Base-by-base conservation (phyloP, 257 asterid species). In the Jasminum sambac region DNA sequence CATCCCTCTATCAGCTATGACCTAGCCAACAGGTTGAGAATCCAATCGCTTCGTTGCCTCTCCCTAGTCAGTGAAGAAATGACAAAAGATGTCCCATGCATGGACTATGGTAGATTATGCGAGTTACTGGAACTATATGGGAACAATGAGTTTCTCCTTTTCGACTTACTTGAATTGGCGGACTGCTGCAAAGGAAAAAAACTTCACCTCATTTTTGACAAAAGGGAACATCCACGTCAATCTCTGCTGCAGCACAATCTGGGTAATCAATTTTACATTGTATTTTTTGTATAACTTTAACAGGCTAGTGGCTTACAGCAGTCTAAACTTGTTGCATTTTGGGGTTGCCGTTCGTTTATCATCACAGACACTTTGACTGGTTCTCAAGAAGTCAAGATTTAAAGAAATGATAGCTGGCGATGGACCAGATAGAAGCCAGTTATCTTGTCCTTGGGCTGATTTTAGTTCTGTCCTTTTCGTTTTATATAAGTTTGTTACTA, bases 141-240 rank as follows among this genome's bases (percentile, higher is more conserved):
- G 10, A 78, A 69, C 76, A 43, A 38, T 39, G 98, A 87, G 72
- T 93, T 93, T 79, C 92, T 93, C 77, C 87, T 90, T 74, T 90
- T 86, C 78, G 98, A 93, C 75, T 87, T 93, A 71, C 95, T 93
- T 46, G 98, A 90, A 84, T 78, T 93, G 87, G 97, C 97, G 59
- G 98, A 93, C 82, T 89, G 98, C 85, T 90, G 97, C 92, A 90
- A 87, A 85, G 89, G 96, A 21, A 82, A 82, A 77, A 93, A 86
- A 79, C 95, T 93, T 80, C 97, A 90, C 84, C 81, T 93, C 75
- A 85, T 93, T 69, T 87, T 86, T 80, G 98, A 93, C 86, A 88
- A 85, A 85, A 87, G 98, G 81, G 96, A 89, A 71, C 98, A 93
- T 87, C 89, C 89, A 66, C 85, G 89, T 14, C 88, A 87, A 77